These are phyloP conservation scores for Cyamopsis tetragonoloba DNA, from an alignment of 306 rosid genomes.

Conservation along the genomic window DNA sequence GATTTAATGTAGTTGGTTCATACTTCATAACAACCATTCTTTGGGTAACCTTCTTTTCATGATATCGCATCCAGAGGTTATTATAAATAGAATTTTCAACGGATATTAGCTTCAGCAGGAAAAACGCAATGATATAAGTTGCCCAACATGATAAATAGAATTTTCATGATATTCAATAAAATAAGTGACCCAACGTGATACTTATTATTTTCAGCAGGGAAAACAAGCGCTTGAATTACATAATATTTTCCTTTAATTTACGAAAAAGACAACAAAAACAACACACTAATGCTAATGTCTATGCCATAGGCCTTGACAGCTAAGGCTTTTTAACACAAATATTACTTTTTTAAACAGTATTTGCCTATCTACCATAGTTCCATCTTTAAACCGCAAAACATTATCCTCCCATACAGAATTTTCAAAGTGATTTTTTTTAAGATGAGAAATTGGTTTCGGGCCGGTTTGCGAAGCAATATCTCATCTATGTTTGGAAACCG, in stretches of 20 bases:
- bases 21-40: background rate
- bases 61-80: no score
- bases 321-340: no score
- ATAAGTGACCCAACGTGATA: background rate
- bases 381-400: no score
- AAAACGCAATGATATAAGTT: background rate
- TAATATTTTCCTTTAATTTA: background rate
- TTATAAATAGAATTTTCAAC: background rate
- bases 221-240: background rate
- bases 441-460: no score
- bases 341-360: no score
- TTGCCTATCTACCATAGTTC: no score
- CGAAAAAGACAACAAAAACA: background rate
- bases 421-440: no score
- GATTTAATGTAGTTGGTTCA: background rate
- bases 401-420: no score
- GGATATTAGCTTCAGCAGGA: background rate
- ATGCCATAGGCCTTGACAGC: no score
- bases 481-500: no score
- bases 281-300: no score
- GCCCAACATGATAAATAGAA: background rate
- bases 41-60: background rate
- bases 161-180: background rate
- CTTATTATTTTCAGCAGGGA: background rate
- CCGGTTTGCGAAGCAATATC: no score